phyloP scores from a whole-genome alignment of 2,329 filamentous ascomycete species.

The Blastomyces silverae region DNA sequence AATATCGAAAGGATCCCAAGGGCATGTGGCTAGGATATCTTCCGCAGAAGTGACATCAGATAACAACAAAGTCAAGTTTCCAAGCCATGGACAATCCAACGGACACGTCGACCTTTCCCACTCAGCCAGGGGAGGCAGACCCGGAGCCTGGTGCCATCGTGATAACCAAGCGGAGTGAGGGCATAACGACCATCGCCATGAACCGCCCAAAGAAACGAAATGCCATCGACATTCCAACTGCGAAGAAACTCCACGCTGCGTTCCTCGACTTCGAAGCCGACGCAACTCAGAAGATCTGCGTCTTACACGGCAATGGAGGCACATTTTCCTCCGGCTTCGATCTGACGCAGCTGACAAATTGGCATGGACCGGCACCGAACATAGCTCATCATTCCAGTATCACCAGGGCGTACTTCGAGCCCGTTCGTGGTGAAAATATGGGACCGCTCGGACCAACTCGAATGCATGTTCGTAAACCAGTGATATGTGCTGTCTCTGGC shows the following conservation, averaged over 20 bases:
- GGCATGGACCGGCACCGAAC: slow-evolving; percentile 14
- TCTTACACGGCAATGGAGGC: slow-evolving; percentile 44
- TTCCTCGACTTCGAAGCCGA: slow-evolving; percentile 49
- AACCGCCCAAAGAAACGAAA: slow-evolving; percentile 48
- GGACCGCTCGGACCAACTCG: slow-evolving; percentile 51
- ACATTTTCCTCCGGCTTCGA: slow-evolving; percentile 52
- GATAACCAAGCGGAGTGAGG: slow-evolving; percentile 26
- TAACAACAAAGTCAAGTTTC: not conserved
- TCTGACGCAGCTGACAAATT: slow-evolving; percentile 41
- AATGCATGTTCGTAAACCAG: slow-evolving; percentile 46
- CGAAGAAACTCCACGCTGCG: slow-evolving; percentile 43
- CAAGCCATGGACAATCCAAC: not conserved
- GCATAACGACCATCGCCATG: slow-evolving; percentile 52
- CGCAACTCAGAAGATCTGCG: slow-evolving; percentile 46
- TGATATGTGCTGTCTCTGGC: slow-evolving; percentile 48
- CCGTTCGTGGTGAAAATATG: slow-evolving; percentile 34
- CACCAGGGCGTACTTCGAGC: slow-evolving; percentile 25
- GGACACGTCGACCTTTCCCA: not conserved
- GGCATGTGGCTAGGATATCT: not conserved
- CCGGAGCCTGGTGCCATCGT: slow-evolving; percentile 15
- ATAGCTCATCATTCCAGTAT: slow-evolving; percentile 13
- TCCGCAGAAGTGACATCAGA: not conserved
- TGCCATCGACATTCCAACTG: slow-evolving; percentile 48
- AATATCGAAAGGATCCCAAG: not conserved
- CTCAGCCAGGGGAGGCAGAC: not conserved